phyloP scores from a whole-genome alignment of 75 land plant genomes.

The Selaginella moellendorffii region DNA sequence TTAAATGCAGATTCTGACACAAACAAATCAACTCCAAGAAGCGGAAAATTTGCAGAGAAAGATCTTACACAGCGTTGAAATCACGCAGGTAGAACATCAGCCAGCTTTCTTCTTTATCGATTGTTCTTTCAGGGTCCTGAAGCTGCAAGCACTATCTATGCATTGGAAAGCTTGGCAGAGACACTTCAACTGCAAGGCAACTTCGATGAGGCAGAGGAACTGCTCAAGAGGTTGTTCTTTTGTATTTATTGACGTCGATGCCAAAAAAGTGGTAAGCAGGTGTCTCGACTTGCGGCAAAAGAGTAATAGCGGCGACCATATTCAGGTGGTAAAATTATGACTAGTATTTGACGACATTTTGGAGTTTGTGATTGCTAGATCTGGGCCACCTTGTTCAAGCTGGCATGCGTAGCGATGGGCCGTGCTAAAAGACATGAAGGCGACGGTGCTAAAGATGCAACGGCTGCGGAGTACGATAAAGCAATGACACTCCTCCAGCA shows the following conservation, averaged over 20 bases:
- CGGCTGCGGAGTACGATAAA: slow-evolving; percentile 14
- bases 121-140: slow-evolving; percentile 18
- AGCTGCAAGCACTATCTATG: slow-evolving; percentile 16
- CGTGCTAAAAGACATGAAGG: slow-evolving; percentile 2
- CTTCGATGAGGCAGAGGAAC: slow-evolving; percentile 20
- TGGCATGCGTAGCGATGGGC: slow-evolving; percentile 15
- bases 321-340: not conserved
- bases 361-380: not conserved
- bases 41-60: slow-evolving; percentile 74
- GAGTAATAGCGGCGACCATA: not conserved
- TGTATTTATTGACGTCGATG: too few relatives aligned
- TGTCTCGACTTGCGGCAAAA: not conserved
- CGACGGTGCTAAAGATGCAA: not conserved
- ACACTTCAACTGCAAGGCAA: slow-evolving; percentile 19
- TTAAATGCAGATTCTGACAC: slow-evolving; percentile 39
- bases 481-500: slow-evolving; percentile 17
- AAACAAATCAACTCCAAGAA: slow-evolving; percentile 40
- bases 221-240: slow-evolving; percentile 20
- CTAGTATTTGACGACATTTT: not conserved
- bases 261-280: not conserved
- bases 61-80: slow-evolving; percentile 58
- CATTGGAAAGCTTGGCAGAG: slow-evolving; percentile 15
- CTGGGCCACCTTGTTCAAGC: slow-evolving; percentile 17
- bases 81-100: slow-evolving; percentile 35
- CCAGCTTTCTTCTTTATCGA: not conserved